Evolutionary conservation across 495 filamentous ascomycete species (phyloP).

Genomic region (Trichoderma virens): DNA sequence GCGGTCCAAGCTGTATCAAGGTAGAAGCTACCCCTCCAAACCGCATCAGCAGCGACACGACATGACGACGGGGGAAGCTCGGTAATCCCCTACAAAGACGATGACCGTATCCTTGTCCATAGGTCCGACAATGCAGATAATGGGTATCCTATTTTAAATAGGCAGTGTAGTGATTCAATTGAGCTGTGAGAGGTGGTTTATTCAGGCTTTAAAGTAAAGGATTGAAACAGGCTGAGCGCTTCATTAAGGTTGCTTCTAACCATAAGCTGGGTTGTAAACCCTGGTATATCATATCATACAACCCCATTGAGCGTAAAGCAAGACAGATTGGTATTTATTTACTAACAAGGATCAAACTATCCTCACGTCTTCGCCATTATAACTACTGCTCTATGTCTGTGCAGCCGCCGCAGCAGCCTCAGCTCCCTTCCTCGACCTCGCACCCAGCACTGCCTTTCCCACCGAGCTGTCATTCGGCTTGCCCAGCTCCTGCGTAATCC

Average conservation of each 20-base stretch:
- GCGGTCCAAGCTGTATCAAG: neutral
- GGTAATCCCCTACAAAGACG: neutral
- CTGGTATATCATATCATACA: too few relatives aligned
- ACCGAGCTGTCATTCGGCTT: conserved; percentile 67
- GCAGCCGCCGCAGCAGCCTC: conserved; percentile 7
- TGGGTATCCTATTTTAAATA: too few relatives aligned
- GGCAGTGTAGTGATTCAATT: too few relatives aligned
- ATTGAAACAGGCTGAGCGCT: too few relatives aligned
- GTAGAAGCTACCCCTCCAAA: conserved; percentile 1
- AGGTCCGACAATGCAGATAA: too few relatives aligned
- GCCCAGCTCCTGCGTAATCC: conserved; percentile 81
- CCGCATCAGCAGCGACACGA: neutral
- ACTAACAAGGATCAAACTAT: neutral
- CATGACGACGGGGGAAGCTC: neutral
- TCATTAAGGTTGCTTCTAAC: too few relatives aligned
- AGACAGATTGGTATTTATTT: neutral
- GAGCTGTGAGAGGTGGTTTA: too few relatives aligned
- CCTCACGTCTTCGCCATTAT: too few relatives aligned
- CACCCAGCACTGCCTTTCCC: conserved; percentile 68
- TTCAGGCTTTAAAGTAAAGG: too few relatives aligned
- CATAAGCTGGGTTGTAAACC: too few relatives aligned
- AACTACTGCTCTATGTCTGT: neutral
- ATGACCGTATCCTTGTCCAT: too few relatives aligned
- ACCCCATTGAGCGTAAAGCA: too few relatives aligned
- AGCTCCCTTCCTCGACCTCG: conserved; percentile 19